A percentile compares a stretch with the other conserved stretches of the same genome.
Conservation (phyloP, 2,329 filamentous ascomycete genomes). For the Neofusicoccum ribis region DNA sequence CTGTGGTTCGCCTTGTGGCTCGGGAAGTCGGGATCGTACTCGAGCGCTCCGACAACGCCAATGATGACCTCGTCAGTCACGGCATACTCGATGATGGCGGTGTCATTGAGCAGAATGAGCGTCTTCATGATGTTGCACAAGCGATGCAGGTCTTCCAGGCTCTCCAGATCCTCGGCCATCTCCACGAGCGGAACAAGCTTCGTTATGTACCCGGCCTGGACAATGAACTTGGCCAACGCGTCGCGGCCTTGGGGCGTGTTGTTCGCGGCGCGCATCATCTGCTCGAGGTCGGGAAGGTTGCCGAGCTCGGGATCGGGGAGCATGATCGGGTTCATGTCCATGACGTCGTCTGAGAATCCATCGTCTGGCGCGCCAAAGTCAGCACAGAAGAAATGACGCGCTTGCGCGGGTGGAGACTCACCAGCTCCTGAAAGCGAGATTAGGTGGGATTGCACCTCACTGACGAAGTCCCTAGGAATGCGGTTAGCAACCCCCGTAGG, state of each 20-base stretch:
- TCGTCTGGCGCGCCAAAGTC: conserved; percentile 61
- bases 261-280: conserved; percentile 77
- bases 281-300: conserved; percentile 81
- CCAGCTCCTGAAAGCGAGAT: conserved; percentile 62
- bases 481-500: neutral
- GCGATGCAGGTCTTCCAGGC: conserved; percentile 79
- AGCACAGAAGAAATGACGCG: conserved; percentile 12
- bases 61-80: conserved; percentile 87
- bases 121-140: conserved; percentile 98
- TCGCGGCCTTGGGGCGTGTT: conserved; percentile 75
- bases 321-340: conserved; percentile 63
- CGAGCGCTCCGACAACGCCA: conserved; percentile 90
- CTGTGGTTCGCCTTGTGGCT: conserved; percentile 97
- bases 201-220: conserved; percentile 80
- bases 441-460: conserved; percentile 76
- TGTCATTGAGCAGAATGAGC: conserved; percentile 92
- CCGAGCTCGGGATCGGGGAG: conserved; percentile 79
- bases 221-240: conserved; percentile 81
- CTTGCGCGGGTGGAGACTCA: conserved; percentile 41
- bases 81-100: conserved; percentile 87
- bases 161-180: conserved; percentile 89
- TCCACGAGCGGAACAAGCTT: conserved; percentile 85
- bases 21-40: conserved; percentile 98
- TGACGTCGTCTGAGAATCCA: conserved; percentile 79
- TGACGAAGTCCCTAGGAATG: conserved; percentile 80